phyloP scores from a whole-genome alignment of 768 basidiomycete species.

The Rhizopogon roseolus region DNA sequence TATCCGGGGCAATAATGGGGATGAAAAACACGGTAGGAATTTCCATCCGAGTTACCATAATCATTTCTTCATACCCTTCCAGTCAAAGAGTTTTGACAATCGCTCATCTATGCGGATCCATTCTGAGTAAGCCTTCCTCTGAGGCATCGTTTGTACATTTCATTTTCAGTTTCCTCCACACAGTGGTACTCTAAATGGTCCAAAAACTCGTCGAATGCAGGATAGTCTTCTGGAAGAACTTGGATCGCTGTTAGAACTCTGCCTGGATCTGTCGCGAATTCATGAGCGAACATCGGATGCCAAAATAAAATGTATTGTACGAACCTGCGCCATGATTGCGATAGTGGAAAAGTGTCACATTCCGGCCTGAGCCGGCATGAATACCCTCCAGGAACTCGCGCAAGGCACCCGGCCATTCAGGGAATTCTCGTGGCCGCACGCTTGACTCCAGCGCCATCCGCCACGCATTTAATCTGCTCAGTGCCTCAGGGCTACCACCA shows the following conservation, averaged over 20 bases:
- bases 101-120: neutral
- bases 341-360: conserved; percentile 96
- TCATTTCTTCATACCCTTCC: too few species aligned
- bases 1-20: too few species aligned
- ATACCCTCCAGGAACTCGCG: conserved; percentile 85
- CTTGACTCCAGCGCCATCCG: conserved; percentile 36
- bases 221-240: conserved; percentile 66
- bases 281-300: neutral
- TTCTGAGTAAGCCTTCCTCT: conserved; percentile 12
- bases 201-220: conserved; percentile 72
- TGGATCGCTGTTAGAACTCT: conserved; percentile 93
- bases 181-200: conserved; percentile 77
- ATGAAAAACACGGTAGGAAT: too few species aligned
- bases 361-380: conserved; percentile 69
- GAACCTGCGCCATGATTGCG: conserved; percentile 94
- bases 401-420: conserved; percentile 89
- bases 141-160: conserved; percentile 75
- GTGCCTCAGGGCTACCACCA: conserved; percentile 47
- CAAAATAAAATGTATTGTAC: conserved; percentile 20
- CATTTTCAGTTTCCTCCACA: conserved; percentile 91
- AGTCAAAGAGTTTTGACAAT: too few species aligned
- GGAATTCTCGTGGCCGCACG: conserved; percentile 85
- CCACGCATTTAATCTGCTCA: conserved; percentile 51
- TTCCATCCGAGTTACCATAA: too few species aligned
- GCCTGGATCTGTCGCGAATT: conserved; percentile 65